phyloP scores from a whole-genome alignment of 495 filamentous ascomycete genomes.

The Patellaria atrata region DNA sequence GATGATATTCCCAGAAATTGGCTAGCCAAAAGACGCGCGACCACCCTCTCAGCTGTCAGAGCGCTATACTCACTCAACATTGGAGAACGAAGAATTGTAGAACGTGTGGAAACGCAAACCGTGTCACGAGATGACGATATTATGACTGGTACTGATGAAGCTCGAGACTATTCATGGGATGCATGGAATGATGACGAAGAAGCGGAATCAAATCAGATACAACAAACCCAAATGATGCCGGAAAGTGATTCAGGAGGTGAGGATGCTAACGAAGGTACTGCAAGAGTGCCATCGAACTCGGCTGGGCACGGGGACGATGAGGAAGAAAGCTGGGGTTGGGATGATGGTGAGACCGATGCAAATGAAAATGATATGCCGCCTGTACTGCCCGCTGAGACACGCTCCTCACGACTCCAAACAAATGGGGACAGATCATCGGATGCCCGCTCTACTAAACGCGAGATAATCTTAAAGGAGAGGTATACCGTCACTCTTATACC shows the following conservation, averaged over 20 bases:
- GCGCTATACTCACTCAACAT: conserved; percentile 50
- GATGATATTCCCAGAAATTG: conserved; percentile 65
- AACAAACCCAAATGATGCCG: conserved; percentile 30
- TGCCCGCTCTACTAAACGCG: conserved; percentile 26
- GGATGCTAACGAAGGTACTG: conserved; percentile 33
- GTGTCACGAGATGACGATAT: conserved; percentile 52
- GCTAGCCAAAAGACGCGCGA: conserved; percentile 71
- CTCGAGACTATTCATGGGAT: conserved; percentile 55
- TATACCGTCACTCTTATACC: conserved; percentile 84
- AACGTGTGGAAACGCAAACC: conserved; percentile 71
- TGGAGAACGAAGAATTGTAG: conserved; percentile 48
- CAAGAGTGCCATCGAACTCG: conserved; percentile 13
- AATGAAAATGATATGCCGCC: conserved; percentile 9
- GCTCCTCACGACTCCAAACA: conserved; percentile 5
- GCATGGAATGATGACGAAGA: conserved; percentile 56
- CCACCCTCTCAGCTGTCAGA: conserved; percentile 57
- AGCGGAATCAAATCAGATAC: conserved; percentile 23
- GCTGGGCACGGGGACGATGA: conserved; percentile 32
- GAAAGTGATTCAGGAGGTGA: conserved; percentile 9
- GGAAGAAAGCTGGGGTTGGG: conserved; percentile 59
- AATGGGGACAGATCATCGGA: conserved; percentile 17
- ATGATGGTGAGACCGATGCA: conserved; percentile 36
- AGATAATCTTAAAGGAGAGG: conserved; percentile 67
- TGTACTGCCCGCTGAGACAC: conserved; percentile 10
- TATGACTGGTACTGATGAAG: conserved; percentile 40